Base-by-base conservation (phyloP, 495 filamentous ascomycete genomes). In the Penicillium tannophilum region DNA sequence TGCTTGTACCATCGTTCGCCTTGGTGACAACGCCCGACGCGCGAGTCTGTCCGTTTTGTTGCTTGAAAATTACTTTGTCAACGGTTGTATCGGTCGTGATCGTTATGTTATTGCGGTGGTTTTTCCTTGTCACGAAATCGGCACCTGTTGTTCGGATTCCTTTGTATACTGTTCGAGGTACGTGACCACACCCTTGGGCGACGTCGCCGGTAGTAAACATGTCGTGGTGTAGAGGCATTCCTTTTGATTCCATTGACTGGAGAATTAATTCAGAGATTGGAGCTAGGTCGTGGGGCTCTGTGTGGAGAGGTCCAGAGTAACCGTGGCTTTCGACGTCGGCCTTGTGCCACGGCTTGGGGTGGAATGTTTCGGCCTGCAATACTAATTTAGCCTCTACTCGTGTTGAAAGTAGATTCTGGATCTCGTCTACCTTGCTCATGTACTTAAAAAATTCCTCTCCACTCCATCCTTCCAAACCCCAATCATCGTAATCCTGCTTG, bases 401-500 rank as follows among this genome's bases (percentile, higher is more conserved):
- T 36, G 1, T 14, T 12, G n/a, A 16, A 28, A 4, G 28, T 4
- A n/a, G 23, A 0, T 6, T n/a, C 4, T 53, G 11, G 30, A 19
- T 19, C 17, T 0, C 6, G 12, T 16, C 55, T 55, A 79, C 78
- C 74, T 82, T 83, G 58, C 63, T 69, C 79, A 84, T 84, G 26
- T 71, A 78, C 4, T 70, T 63, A 58, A 81, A 86, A 50, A 84
- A 76, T 36, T 84, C 77, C 30, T 82, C 72, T 8, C 82, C 81
- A 56, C 73, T 76, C 82, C 81, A 84, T 12, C 78, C 82, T 0
- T 78, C 75, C 47, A 83, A 45, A 1, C 61, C 72, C 84, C 84
- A 88, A 60, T 86, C 83, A 70, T 87, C 82, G 54, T 82, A 89
- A 56, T 85, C 85, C 44, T 82, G 81, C 45, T 81, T 80, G 54